These are phyloP conservation scores for Yueomyces sinensis DNA, from an alignment of 805 yeast species.

Conservation along the genomic window DNA sequence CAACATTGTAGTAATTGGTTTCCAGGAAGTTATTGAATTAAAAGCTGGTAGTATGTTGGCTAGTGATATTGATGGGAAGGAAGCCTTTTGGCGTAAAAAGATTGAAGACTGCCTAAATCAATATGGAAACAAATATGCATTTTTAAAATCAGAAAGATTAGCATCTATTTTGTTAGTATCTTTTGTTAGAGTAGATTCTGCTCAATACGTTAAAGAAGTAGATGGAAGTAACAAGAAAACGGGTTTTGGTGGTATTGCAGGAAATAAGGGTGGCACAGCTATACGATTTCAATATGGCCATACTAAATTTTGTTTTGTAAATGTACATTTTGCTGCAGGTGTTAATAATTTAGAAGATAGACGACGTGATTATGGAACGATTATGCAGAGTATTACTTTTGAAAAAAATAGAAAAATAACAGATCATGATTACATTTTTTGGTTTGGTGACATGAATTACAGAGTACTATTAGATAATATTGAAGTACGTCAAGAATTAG, in stretches of 20 bases:
- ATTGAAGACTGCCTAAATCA: conserved; percentile 54
- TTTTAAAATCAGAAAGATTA: conserved; percentile 63
- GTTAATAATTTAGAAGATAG: conserved; percentile 68
- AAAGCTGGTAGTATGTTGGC: conserved; percentile 82
- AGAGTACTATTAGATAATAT: conserved; percentile 63
- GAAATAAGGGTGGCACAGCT: conserved; percentile 94
- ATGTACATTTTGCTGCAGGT: conserved; percentile 94
- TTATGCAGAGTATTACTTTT: conserved; percentile 64
- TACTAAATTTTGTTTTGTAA: conserved; percentile 70
- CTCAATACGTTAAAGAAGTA: conserved; percentile 53
- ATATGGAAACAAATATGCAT: conserved; percentile 37
- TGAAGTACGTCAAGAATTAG: conserved; percentile 47
- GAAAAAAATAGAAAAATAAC: conserved; percentile 60
- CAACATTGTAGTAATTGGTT: conserved; percentile 73
- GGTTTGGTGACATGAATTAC: conserved; percentile 94
- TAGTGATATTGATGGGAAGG: conserved; percentile 56
- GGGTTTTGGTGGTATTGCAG: conserved; percentile 93
- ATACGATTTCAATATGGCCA: conserved; percentile 74
- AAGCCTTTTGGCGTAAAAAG: conserved; percentile 63
- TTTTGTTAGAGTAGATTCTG: conserved; percentile 39
- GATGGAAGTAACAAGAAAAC: conserved; percentile 88
- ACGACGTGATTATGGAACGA: conserved; percentile 66
- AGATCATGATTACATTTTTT: conserved; percentile 76
- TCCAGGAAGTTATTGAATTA: conserved; percentile 88
- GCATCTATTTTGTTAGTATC: conserved; percentile 55